Base-by-base conservation (phyloP, 2,329 filamentous ascomycete species). In the Phialocephala subalpina region DNA sequence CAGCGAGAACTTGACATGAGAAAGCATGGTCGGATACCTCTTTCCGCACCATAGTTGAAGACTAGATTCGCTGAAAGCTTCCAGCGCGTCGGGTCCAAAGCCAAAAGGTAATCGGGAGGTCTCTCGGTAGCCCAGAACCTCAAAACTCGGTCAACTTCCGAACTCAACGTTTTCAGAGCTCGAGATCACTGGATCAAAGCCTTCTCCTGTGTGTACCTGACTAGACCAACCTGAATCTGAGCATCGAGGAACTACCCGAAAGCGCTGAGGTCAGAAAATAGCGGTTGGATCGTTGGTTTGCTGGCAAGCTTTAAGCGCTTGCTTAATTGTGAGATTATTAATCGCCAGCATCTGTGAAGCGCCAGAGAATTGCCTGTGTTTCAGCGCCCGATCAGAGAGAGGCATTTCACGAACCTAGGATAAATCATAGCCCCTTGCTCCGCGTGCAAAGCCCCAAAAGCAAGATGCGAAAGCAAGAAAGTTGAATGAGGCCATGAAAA, bases 371-470 rank as follows among this genome's bases (percentile, higher is more conserved):
- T 53, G 22, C 40, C 61, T 53, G 59, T 63, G 61, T 63, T 63
- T 63, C 53, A 58, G 33, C 61, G 40, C 33, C 33, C 57, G 35
- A 36, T 38, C 29, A 27, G 53, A 63, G n/a, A n/a, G 49, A 22
- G 49, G 49, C 9, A 58, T 63, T 55, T 40, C 52, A 47, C 35
- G 42, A n/a, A n/a, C n/a, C n/a, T 27, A 52, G 61, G 52, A 49
- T 18, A 58, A 16, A 49, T 58, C 61, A 63, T 63, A 63, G 61
- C 61, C 61, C 61, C 61, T 33, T 33, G 29, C 29, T 4, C 4
- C 4, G 29, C 29, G 9, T 63, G 61, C 61, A 42, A 63, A 63
- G 61, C 61, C 61, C 35, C 55, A 52, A 58, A 40, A 63, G 40
- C 40, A 47, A 53, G 49, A 29, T 29, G n/a, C n/a, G 49, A 53